These are phyloP conservation scores for Blastocystis hominis DNA, from an alignment of 352 stramenopile species.

Conservation along the genomic window DNA sequence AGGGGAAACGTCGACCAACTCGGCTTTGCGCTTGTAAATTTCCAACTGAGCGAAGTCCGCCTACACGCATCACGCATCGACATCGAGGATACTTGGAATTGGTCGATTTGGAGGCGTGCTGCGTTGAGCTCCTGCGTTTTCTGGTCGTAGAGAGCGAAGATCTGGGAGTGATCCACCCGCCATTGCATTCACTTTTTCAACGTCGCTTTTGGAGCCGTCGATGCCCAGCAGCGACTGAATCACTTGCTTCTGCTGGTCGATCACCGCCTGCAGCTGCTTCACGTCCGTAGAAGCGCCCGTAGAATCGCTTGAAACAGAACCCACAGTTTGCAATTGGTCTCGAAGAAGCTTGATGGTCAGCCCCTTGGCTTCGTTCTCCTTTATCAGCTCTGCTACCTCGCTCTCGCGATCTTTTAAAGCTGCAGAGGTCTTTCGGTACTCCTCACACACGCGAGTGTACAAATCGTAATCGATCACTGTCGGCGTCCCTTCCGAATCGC, in stretches of 20 bases:
- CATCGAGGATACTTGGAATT: background rate
- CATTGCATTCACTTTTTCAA: background rate
- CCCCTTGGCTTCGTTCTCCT: slow-evolving; percentile 37
- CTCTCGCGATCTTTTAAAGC: slow-evolving; percentile 27
- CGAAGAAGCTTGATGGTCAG: slow-evolving; percentile 33
- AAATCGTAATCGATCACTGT: slow-evolving; percentile 34
- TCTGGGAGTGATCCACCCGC: background rate
- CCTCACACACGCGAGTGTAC: slow-evolving; percentile 10
- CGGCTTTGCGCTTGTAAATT: background rate
- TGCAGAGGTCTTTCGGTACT: slow-evolving; percentile 30
- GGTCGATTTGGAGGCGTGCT: background rate
- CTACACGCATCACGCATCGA: background rate
- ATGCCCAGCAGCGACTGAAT: background rate
- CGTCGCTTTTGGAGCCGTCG: background rate
- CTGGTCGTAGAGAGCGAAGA: slow-evolving; percentile 10
- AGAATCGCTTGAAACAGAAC: background rate
- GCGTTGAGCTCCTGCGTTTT: background rate
- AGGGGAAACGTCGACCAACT: background rate
- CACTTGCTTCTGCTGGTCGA: slow-evolving; percentile 38
- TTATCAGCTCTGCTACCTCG: slow-evolving; percentile 8
- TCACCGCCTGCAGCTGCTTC: background rate
- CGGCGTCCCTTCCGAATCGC: background rate
- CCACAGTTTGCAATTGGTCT: slow-evolving; percentile 2
- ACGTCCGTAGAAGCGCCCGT: background rate
- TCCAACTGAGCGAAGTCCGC: background rate